A percentile compares a stretch with the other conserved stretches of the same genome.
These are phyloP conservation scores for Boechera divaricarpa DNA, from an alignment of 345 rosid genomes.

Conservation along the genomic window DNA sequence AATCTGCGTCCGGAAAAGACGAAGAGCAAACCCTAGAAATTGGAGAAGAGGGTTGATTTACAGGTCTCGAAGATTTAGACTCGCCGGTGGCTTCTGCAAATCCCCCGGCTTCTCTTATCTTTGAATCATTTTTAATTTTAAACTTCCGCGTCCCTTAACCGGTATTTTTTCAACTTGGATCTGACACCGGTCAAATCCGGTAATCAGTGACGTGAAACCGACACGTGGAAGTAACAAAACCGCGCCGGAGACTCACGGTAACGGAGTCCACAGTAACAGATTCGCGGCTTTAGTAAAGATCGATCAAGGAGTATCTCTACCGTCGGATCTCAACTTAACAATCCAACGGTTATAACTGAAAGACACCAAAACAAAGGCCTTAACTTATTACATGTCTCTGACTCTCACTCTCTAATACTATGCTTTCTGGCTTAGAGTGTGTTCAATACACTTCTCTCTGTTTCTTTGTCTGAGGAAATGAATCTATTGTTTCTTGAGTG, in stretches of 20 bases:
- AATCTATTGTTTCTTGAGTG: not conserved
- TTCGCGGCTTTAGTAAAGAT: constrained; percentile 3
- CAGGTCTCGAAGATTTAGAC: constrained; percentile 23
- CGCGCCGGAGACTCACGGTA: constrained; percentile 6
- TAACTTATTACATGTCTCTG: no score
- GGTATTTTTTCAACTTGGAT: constrained; percentile 38
- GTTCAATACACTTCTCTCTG: not conserved
- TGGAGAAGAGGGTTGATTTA: not conserved
- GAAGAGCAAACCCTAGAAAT: constrained; percentile 28
- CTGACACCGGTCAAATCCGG: constrained; percentile 47
- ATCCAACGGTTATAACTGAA: constrained; percentile 9
- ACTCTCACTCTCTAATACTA: no score
- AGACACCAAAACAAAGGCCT: not conserved
- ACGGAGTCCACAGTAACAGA: not conserved
- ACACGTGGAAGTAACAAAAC: constrained; percentile 40
- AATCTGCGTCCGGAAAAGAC: constrained; percentile 33
- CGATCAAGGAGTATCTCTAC: not conserved
- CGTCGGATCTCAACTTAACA: constrained; percentile 17
- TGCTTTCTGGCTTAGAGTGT: not conserved
- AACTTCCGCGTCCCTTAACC: constrained; percentile 40
- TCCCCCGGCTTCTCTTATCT: constrained; percentile 44
- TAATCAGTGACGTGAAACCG: constrained; percentile 21
- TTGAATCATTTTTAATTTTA: constrained; percentile 22
- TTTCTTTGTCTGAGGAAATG: constrained; percentile 1
- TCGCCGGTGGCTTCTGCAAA: constrained; percentile 47